phyloP scores from a whole-genome alignment of 139 green algal species.

The Chlorella sp. region DNA sequence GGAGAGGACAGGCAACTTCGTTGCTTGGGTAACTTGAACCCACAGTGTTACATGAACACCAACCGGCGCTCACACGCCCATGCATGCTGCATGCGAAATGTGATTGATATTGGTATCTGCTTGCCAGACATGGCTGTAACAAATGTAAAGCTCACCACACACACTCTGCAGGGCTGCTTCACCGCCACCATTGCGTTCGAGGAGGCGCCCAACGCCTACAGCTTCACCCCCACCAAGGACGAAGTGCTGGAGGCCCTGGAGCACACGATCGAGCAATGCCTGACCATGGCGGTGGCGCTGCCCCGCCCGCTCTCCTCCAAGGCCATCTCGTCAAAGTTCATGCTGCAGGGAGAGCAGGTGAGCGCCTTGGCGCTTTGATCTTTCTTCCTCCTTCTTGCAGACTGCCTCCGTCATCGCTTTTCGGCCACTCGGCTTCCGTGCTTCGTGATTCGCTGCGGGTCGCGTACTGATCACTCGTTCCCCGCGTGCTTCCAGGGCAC shows the following conservation, averaged over 20 bases:
- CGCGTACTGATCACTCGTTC: too few species aligned
- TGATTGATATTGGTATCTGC: too few species aligned
- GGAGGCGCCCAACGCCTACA: background rate
- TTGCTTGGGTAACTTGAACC: too few species aligned
- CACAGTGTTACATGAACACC: too few species aligned
- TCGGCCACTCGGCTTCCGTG: too few species aligned
- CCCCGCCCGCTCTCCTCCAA: conserved; percentile 18
- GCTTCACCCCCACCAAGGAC: background rate
- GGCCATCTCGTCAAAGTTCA: conserved; percentile 7
- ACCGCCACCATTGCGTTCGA: conserved; percentile 3
- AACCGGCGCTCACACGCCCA: too few species aligned
- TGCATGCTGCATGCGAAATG: too few species aligned
- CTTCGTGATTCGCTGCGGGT: too few species aligned
- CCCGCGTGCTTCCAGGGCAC: too few species aligned
- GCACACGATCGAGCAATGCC: conserved; percentile 6
- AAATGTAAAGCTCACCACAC: too few species aligned
- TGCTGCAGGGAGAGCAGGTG: conserved; percentile 1
- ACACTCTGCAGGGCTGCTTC: conserved; percentile 17
- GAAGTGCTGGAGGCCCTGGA: conserved; percentile 16
- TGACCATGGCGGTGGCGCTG: conserved; percentile 11
- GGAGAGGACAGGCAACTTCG: too few species aligned
- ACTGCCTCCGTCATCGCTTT: background rate
- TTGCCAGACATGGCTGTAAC: too few species aligned
- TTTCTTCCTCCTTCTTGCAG: background rate
- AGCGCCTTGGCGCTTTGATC: background rate